These are phyloP conservation scores for Clathrus columnatus DNA, from an alignment of 768 basidiomycete genomes.

Conservation along the genomic window DNA sequence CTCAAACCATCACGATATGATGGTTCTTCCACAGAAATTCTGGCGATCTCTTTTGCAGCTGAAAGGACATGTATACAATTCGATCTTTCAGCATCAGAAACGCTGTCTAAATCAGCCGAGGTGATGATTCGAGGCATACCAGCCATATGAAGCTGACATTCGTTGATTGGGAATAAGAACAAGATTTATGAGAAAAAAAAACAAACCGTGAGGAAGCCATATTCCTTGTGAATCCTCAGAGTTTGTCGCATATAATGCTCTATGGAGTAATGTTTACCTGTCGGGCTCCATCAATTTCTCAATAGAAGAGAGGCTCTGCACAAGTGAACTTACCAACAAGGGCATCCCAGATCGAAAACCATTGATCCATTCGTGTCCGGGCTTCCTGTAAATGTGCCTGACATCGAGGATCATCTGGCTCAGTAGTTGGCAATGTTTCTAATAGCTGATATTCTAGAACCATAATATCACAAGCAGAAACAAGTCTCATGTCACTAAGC, in stretches of 20 bases:
- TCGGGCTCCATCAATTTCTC: neutral
- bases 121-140: constrained; percentile 4
- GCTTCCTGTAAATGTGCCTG: neutral
- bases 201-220: constrained; percentile 2
- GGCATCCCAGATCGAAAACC: neutral
- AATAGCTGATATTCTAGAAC: constrained; percentile 2
- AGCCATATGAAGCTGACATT: constrained; percentile 2
- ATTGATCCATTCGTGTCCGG: constrained; percentile 3
- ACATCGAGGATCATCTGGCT: neutral
- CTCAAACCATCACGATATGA: constrained; percentile 4
- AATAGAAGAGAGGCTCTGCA: too few relatives aligned
- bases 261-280: neutral
- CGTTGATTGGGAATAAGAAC: neutral
- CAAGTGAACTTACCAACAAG: neutral
- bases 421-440: constrained; percentile 1
- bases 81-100: neutral
- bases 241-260: constrained; percentile 9
- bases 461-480: constrained; percentile 8
- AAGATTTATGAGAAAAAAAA: neutral
- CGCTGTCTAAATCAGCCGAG: neutral
- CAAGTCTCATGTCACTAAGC: constrained; percentile 3
- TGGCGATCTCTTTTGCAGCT: constrained; percentile 1
- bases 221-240: neutral
- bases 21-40: neutral
- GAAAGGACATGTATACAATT: neutral